Evolutionary conservation across 2,329 filamentous ascomycete species (phyloP).

Genomic region (Aciculosporium take): DNA sequence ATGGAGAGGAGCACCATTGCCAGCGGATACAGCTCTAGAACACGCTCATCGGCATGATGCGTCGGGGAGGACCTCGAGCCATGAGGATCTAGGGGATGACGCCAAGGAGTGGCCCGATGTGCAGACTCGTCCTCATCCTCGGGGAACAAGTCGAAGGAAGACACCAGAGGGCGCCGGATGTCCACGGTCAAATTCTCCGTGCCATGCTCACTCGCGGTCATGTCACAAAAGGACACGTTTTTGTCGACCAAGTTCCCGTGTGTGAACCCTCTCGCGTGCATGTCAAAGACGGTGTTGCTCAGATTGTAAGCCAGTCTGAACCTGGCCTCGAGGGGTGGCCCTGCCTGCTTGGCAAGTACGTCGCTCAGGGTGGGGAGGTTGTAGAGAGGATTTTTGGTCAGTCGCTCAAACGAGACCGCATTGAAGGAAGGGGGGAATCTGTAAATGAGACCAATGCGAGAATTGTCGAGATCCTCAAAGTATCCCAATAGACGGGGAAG

Average conservation of each 20-base stretch:
- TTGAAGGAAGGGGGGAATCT: constrained; percentile 55
- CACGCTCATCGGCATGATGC: constrained; percentile 39
- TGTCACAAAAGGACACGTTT: constrained; percentile 52
- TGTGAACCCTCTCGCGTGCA: constrained; percentile 54
- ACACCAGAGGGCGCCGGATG: constrained; percentile 53
- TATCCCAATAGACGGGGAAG: constrained; percentile 50
- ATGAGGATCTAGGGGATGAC: constrained; percentile 51
- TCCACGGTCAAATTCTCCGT: constrained; percentile 37
- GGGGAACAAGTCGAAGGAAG: constrained; percentile 59
- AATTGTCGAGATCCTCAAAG: constrained; percentile 58
- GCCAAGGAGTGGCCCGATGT: constrained; percentile 20
- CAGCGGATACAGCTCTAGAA: constrained; percentile 57
- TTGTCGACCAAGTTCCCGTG: constrained; percentile 57
- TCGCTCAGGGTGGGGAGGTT: constrained; percentile 40
- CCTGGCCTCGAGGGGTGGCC: constrained; percentile 59
- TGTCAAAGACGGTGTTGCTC: constrained; percentile 56
- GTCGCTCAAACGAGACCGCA: constrained; percentile 37
- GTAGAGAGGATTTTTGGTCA: constrained; percentile 34
- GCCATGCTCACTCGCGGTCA: constrained; percentile 25
- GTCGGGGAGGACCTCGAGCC: constrained; percentile 33
- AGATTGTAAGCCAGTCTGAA: constrained; percentile 63
- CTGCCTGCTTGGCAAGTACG: constrained; percentile 36
- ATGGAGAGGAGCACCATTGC: constrained; percentile 61
- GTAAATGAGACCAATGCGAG: constrained; percentile 61
- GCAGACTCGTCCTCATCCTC: constrained; percentile 17